Conservation (phyloP, 805 yeast genomes). For the Cyberlindnera xylosilytica region DNA sequence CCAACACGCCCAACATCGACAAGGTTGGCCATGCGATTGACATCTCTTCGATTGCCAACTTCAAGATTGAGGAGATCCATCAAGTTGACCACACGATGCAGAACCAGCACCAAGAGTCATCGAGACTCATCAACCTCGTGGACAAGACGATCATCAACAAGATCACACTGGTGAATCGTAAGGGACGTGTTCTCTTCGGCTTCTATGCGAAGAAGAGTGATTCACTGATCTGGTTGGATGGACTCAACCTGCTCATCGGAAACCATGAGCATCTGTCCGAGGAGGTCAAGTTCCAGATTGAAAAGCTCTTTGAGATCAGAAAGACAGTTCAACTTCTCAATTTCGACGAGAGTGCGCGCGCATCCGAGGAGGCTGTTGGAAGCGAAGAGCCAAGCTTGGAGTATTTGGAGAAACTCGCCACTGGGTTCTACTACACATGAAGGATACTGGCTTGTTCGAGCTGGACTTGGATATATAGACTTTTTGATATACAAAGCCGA, state of each 20-base stretch:
- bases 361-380: constrained; percentile 2
- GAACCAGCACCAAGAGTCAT: constrained; percentile 30
- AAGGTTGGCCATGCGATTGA: constrained; percentile 52
- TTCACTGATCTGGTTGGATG: constrained; percentile 76
- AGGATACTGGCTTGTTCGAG: no score
- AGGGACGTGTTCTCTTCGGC: constrained; percentile 42
- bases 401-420: constrained; percentile 18
- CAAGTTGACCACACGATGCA: constrained; percentile 42
- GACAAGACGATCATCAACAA: constrained; percentile 58
- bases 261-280: constrained; percentile 35
- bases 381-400: constrained; percentile 10
- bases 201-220: constrained; percentile 70
- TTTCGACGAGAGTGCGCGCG: constrained; percentile 9
- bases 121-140: constrained; percentile 50
- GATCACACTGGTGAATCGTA: constrained; percentile 46
- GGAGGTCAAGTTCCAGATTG: constrained; percentile 43
- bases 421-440: constrained; percentile 23
- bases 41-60: constrained; percentile 46
- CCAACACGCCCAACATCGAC: constrained; percentile 53
- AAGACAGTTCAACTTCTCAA: constrained; percentile 45
- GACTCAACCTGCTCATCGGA: constrained; percentile 52
- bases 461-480: no score
- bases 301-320: constrained; percentile 42
- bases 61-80: constrained; percentile 49
- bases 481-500: no score